A percentile compares a stretch with the other conserved stretches of the same genome.
Conservation (phyloP, 305 asterid species). For the Rubia balearica region DNA sequence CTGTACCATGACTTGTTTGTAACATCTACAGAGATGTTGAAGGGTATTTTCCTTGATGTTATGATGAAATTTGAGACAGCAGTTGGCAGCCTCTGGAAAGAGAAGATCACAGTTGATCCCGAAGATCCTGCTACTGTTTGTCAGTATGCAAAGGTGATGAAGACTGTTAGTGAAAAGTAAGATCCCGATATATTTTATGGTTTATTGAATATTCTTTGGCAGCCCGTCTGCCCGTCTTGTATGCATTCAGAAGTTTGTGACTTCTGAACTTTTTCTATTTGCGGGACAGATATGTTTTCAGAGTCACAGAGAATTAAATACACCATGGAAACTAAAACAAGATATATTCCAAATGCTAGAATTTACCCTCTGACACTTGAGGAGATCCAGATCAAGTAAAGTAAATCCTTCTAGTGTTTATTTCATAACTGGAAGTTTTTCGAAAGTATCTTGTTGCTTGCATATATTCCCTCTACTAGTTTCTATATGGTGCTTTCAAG, state of each 20-base stretch:
- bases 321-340: slow-evolving; percentile 61
- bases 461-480: not conserved
- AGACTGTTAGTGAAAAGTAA: slow-evolving; percentile 75
- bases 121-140: slow-evolving; percentile 79
- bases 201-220: slow-evolving; percentile 12
- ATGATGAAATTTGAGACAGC: slow-evolving; percentile 90
- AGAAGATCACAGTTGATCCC: slow-evolving; percentile 83
- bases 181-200: slow-evolving; percentile 19
- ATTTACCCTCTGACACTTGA: slow-evolving; percentile 61
- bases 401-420: slow-evolving; percentile 37
- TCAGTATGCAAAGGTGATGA: slow-evolving; percentile 77
- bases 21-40: slow-evolving; percentile 68
- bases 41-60: slow-evolving; percentile 80
- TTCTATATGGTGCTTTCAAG: not conserved
- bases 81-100: slow-evolving; percentile 56
- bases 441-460: not conserved
- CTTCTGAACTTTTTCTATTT: slow-evolving; percentile 11
- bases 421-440: not conserved
- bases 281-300: slow-evolving; percentile 72
- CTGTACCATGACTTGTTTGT: slow-evolving; percentile 29
- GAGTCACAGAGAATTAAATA: slow-evolving; percentile 81
- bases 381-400: slow-evolving; percentile 82
- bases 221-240: not conserved
- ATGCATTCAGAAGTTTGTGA: not conserved
- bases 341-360: slow-evolving; percentile 80